Evolutionary conservation across 164 flowering plant genomes (phyloP).

Genomic region (Platanus orientalis): DNA sequence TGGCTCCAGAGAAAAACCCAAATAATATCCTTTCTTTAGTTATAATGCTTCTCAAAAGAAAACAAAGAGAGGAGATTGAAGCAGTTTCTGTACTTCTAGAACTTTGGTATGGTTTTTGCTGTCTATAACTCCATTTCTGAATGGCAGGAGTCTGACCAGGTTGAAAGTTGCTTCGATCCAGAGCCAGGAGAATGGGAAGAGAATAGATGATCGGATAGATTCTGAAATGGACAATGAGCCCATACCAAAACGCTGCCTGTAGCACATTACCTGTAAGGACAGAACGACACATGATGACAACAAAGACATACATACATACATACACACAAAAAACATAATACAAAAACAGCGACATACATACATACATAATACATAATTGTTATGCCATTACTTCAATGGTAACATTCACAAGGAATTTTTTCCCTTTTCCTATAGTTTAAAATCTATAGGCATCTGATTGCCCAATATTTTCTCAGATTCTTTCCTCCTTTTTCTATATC

Average conservation of each 20-base stretch:
- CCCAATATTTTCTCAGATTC: too few species aligned
- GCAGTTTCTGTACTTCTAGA: slow-evolving; percentile 12
- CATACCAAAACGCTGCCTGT: slow-evolving; percentile 93
- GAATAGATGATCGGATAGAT: slow-evolving; percentile 92
- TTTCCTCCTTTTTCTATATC: too few species aligned
- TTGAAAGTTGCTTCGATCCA: slow-evolving; percentile 45
- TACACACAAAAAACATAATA: too few species aligned
- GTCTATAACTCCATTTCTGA: slow-evolving; percentile 34
- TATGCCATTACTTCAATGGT: too few species aligned
- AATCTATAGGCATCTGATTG: too few species aligned
- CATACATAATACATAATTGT: too few species aligned
- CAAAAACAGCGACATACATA: too few species aligned
- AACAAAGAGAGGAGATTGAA: slow-evolving; percentile 13
- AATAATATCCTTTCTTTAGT: slow-evolving; percentile 53
- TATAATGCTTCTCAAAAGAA: slow-evolving; percentile 32
- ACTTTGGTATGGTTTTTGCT: slow-evolving; percentile 17
- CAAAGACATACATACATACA: not conserved
- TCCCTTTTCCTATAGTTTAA: too few species aligned
- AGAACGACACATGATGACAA: not conserved
- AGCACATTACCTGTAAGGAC: slow-evolving; percentile 46
- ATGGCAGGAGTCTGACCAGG: slow-evolving; percentile 46
- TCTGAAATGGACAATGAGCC: slow-evolving; percentile 90
- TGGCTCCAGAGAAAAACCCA: slow-evolving; percentile 58
- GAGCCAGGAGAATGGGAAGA: slow-evolving; percentile 68
- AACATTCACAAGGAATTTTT: too few species aligned